phyloP scores from a whole-genome alignment of 305 asterid species.

The Andrographis paniculata region DNA sequence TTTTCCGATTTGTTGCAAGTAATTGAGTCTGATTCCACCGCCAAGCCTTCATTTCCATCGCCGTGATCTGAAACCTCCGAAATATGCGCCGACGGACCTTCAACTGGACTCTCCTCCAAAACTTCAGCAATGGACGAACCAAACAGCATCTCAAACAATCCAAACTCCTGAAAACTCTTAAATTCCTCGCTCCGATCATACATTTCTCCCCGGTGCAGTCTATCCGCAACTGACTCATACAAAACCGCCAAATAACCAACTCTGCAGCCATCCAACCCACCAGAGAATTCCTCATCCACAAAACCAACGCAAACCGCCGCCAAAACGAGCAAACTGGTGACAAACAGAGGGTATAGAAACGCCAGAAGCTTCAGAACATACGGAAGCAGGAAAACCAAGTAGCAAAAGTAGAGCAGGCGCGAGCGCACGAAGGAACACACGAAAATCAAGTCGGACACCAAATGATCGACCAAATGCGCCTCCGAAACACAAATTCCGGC shows the following conservation, averaged over 20 bases:
- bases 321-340: constrained; percentile 46
- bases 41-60: constrained; percentile 5
- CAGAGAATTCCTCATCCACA: constrained; percentile 5
- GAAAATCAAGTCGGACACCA: constrained; percentile 30
- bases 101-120: constrained; percentile 16
- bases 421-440: constrained; percentile 36
- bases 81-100: constrained; percentile 14
- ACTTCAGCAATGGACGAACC: constrained; percentile 22
- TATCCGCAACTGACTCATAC: constrained; percentile 18
- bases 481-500: constrained; percentile 35
- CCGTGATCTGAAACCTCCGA: not conserved
- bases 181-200: constrained; percentile 16
- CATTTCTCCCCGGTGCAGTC: constrained; percentile 14
- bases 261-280: constrained; percentile 3
- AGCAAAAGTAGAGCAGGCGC: constrained; percentile 50
- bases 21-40: constrained; percentile 13
- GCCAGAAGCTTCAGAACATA: constrained; percentile 42
- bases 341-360: constrained; percentile 57
- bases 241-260: constrained; percentile 11
- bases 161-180: constrained; percentile 35
- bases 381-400: constrained; percentile 54
- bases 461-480: constrained; percentile 20
- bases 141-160: constrained; percentile 43
- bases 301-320: constrained; percentile 30
- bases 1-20: not conserved